phyloP scores from a whole-genome alignment of 495 filamentous ascomycete species.

The Talaromyces thailandensis region DNA sequence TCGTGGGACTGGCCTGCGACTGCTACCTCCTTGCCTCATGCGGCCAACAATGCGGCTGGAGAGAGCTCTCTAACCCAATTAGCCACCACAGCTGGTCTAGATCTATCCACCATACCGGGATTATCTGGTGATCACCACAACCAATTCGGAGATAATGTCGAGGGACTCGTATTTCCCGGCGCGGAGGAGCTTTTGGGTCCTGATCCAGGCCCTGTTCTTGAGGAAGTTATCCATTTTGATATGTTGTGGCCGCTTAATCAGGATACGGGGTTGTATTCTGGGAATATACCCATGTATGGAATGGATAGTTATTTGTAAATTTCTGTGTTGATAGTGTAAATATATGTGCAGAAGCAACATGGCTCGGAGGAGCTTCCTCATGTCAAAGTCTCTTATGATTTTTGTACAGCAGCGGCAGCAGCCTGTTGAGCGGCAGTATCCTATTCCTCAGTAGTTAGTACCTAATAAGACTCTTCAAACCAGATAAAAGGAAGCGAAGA shows the following conservation, averaged over 20 bases:
- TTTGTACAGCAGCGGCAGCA: background rate
- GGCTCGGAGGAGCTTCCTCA: background rate
- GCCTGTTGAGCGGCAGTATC: conserved; percentile 7
- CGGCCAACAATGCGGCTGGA: background rate
- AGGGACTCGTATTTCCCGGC: conserved; percentile 6
- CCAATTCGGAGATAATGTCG: background rate
- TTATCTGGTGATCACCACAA: background rate
- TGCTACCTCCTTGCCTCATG: background rate
- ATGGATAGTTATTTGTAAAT: conserved; percentile 1
- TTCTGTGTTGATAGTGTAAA: background rate
- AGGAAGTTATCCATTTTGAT: conserved; percentile 7
- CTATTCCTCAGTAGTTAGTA: conserved; percentile 1
- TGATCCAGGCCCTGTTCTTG: conserved; percentile 5
- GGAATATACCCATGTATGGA: conserved; percentile 8
- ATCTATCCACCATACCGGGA: background rate
- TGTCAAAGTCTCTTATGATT: background rate
- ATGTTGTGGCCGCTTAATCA: conserved; percentile 5
- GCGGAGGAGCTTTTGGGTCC: conserved; percentile 2
- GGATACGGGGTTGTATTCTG: conserved; percentile 4
- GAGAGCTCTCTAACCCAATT: background rate
- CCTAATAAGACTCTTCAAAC: background rate
- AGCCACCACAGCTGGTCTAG: background rate
- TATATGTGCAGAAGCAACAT: background rate
- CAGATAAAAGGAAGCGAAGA: background rate
- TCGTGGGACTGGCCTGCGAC: background rate